These are phyloP conservation scores for Gentiana macrophylla DNA, from an alignment of 257 asterid genomes.

Conservation along the genomic window DNA sequence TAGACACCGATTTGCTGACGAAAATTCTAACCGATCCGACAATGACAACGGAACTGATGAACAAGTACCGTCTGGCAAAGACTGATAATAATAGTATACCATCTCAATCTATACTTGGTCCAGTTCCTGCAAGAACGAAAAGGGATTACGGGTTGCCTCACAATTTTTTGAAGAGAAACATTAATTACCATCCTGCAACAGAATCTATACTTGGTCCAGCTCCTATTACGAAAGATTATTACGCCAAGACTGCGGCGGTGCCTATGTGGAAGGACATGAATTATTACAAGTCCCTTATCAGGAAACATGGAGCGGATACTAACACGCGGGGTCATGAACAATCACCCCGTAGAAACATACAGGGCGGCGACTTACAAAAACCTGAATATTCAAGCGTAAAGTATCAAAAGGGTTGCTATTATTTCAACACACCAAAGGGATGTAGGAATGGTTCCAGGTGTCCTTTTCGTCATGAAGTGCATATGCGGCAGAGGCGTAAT, in stretches of 20 bases:
- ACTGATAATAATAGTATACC: slow-evolving; percentile 7
- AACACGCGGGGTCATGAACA: slow-evolving; percentile 5
- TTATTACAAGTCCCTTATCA: slow-evolving; percentile 18
- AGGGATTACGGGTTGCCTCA: slow-evolving; percentile 7
- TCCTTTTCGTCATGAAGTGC: slow-evolving; percentile 19
- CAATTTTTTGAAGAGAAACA: background rate
- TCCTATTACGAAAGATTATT: background rate
- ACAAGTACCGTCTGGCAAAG: background rate
- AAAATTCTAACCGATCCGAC: slow-evolving; percentile 33
- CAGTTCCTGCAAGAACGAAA: slow-evolving; percentile 1
- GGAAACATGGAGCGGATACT: slow-evolving; percentile 26
- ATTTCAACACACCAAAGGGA: slow-evolving; percentile 17
- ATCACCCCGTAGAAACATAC: slow-evolving; percentile 8
- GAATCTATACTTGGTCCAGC: slow-evolving; percentile 1
- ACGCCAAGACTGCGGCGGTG: background rate
- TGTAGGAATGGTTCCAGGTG: slow-evolving; percentile 30
- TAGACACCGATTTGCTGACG: slow-evolving; percentile 18
- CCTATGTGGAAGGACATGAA: slow-evolving; percentile 17
- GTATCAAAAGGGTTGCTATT: slow-evolving; percentile 16
- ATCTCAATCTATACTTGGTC: slow-evolving; percentile 5
- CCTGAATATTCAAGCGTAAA: slow-evolving; percentile 8
- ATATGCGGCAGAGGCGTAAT: slow-evolving; percentile 9
- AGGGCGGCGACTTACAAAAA: slow-evolving; percentile 13
- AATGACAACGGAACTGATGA: slow-evolving; percentile 23
- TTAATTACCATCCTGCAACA: background rate